phyloP scores from a whole-genome alignment of 495 filamentous ascomycete genomes.

The Aspergillus panamensis region DNA sequence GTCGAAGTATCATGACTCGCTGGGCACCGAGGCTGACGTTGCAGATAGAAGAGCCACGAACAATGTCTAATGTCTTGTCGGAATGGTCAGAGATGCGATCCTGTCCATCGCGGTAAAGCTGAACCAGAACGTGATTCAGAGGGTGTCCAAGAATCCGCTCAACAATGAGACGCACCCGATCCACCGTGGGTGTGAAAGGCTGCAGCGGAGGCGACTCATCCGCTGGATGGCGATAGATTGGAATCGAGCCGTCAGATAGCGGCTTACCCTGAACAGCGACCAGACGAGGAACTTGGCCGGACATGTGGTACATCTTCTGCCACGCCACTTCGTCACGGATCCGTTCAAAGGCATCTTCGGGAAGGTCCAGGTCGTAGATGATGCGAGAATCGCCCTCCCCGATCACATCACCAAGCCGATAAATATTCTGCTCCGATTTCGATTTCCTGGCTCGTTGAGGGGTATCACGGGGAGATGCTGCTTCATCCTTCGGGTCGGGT shows the following conservation, averaged over 20 bases:
- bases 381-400: slow-evolving; percentile 81
- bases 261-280: slow-evolving; percentile 83
- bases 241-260: slow-evolving; percentile 69
- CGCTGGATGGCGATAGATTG: slow-evolving; percentile 89
- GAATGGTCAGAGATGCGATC: slow-evolving; percentile 97
- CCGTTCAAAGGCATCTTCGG: slow-evolving; percentile 62
- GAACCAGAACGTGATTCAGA: slow-evolving; percentile 89
- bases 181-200: slow-evolving; percentile 69
- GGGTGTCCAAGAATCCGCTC: slow-evolving; percentile 72
- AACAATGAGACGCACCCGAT: slow-evolving; percentile 60
- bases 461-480: slow-evolving; percentile 9
- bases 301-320: slow-evolving; percentile 89
- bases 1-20: slow-evolving; percentile 84
- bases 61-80: slow-evolving; percentile 95
- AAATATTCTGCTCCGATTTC: slow-evolving; percentile 19
- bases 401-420: slow-evolving; percentile 39
- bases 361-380: slow-evolving; percentile 60
- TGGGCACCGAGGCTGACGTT: slow-evolving; percentile 92
- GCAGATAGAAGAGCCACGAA: slow-evolving; percentile 72
- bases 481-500: slow-evolving; percentile 28
- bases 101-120: slow-evolving; percentile 85
- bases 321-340: slow-evolving; percentile 75
- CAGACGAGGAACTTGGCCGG: slow-evolving; percentile 89
- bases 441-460: slow-evolving; percentile 13
- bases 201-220: slow-evolving; percentile 82